Evolutionary conservation across 108 stramenopile species (phyloP), one percentile per base, ranked within the genome.

Genomic region (Bacterosira constricta): DNA sequence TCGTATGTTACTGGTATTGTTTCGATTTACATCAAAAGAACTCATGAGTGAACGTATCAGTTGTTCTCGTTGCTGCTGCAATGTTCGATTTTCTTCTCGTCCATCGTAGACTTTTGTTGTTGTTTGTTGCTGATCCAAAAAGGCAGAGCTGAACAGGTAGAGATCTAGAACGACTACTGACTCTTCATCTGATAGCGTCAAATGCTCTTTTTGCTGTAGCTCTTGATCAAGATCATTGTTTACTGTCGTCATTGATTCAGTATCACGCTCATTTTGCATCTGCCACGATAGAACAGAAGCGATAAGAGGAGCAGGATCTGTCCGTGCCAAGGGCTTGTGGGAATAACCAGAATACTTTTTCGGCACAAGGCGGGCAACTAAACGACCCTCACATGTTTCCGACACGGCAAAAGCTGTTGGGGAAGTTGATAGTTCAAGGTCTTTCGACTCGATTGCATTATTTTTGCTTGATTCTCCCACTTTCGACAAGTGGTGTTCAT

Each of bases 281-380:
- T 26, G 31, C 73, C 38, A 41, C 32, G 21, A 15, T 30, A 36
- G 3, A 17, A 65, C 20, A 49, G 37, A 2, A 27, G 39, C 27
- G 21, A 74, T 74, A 12, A 65, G 58, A 21, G 34, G 35, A 35
- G 54, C 13, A 4, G 73, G 72, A 47, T 73, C 63, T 23, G 49
- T 58, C 31, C 45, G 44, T 17, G 53, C 38, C 15, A 50, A 35
- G 15, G 63, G 61, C 41, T 74, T 64, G 6, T 42, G 73, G 6
- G 53, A 36, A 41, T 74, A 74, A 10, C 65, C 73, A 20, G 34
- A 54, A 36, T 65, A 57, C 4, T 35, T 30, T 23, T 35, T 35
- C 5, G 79, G 79, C 23, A 80, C 42, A 29, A 68, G 47, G 4
- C 79, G 65, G 52, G 60, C 66, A 30, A 80, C 57, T 47, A 80